Evolutionary conservation across 768 basidiomycete species (phyloP), one percentile per base, ranked within the genome.

Genomic region (Cyclocybe cylindracea): DNA sequence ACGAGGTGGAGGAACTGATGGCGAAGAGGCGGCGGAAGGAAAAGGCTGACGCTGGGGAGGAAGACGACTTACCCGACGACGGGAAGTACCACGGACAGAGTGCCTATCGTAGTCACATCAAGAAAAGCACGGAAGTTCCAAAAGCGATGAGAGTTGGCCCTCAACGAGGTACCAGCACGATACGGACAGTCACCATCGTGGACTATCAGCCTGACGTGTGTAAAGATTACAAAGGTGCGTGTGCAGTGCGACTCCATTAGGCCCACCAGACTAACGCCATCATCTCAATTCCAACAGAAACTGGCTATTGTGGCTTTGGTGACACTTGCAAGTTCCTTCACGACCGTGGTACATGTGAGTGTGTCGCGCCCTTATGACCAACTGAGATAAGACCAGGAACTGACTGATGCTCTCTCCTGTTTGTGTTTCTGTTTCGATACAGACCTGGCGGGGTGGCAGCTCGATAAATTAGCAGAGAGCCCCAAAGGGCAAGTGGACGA

Each of bases 171-270:
- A 84, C 72, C 39, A 89, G 67, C 72, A 98, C 90, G 53, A 93
- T 99, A 59, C 82, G 94, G 50, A 95, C 92, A 2, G 95, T 96
- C 41, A 98, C 96, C 3, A 87, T 98, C 51, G 81, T 91, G 41
- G 96, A 99, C 76, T 99, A 98, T 71, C 96, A 99, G 69, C 96
- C 96, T 2, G 96, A 98, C 64, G 96, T 99, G 13, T 99, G 96
- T 73, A 99, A 99, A 70, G 96, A 98, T 70, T 99, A 99, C 72
- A 98, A 97, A 85, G 94, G 94, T 92, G 55, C 50, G 86, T 78
- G 16, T 53, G 3, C 42, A 7, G 29, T 11, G 36, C 44, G 34
- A 42, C 32, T 50, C 54, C 16, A 3, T 38, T 35, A 46, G 48
- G 48, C 24, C 24, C 39, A 41, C 53, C 49, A 42, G 31, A 42